These are phyloP conservation scores for Gossypium herbaceum DNA, from an alignment of 345 rosid species.

Conservation along the genomic window DNA sequence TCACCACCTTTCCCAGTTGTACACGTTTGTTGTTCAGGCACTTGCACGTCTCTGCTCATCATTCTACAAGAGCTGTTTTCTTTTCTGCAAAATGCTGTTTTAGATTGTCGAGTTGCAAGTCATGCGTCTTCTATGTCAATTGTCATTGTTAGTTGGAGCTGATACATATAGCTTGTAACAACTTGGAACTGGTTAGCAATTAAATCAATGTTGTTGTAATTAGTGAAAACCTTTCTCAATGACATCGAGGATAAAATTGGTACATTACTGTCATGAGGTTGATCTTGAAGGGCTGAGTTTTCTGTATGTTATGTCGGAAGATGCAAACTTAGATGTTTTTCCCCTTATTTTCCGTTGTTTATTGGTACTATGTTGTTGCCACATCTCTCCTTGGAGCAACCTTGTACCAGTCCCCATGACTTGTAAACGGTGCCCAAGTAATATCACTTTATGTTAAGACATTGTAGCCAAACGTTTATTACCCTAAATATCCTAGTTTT, in stretches of 20 bases:
- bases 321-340: neutral
- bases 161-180: neutral
- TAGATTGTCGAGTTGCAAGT: neutral
- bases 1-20: neutral
- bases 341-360: neutral
- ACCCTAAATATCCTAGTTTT: neutral
- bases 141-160: neutral
- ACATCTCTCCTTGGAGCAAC: neutral
- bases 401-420: neutral
- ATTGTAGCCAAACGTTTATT: neutral
- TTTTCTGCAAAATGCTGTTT: slow-evolving; percentile 1
- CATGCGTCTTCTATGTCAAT: neutral
- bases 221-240: neutral
- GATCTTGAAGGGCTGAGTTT: neutral
- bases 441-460: neutral
- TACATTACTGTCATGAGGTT: neutral
- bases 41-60: neutral
- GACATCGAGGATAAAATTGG: neutral
- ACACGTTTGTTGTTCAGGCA: neutral
- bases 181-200: neutral
- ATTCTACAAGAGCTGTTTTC: neutral
- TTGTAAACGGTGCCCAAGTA: no score
- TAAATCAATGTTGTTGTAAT: neutral
- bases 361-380: neutral
- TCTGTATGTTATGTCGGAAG: neutral